Evolutionary conservation across 768 basidiomycete species (phyloP).

Genomic region (Coprinopsis strossmayeri): DNA sequence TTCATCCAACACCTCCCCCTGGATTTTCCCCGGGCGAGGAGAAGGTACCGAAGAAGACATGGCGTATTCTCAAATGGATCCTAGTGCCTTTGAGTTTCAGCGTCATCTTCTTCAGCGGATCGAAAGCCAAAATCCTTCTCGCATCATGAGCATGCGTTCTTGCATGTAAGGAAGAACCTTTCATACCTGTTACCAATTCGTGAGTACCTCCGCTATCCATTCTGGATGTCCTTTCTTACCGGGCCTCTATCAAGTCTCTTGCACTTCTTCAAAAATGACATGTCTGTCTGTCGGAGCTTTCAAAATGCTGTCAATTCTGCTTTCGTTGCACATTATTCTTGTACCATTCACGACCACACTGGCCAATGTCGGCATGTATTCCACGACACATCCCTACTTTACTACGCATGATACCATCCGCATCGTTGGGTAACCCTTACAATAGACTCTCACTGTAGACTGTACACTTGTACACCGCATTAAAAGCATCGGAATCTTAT

Average conservation of each 20-base stretch:
- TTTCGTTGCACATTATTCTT: not conserved
- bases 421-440: not conserved
- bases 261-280: not conserved
- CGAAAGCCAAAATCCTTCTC: slow-evolving; percentile 29
- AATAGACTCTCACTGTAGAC: not conserved
- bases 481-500: not conserved
- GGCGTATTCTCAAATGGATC: slow-evolving; percentile 27
- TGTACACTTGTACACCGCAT: not conserved
- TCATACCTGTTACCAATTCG: not conserved
- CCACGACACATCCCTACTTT: too few relatives aligned
- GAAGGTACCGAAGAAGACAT: slow-evolving; percentile 24
- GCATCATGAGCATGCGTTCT: slow-evolving; percentile 20
- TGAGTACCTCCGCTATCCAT: not conserved
- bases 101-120: slow-evolving; percentile 35
- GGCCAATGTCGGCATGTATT: too few relatives aligned
- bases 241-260: not conserved
- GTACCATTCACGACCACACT: not conserved
- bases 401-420: too few relatives aligned
- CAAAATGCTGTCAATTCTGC: not conserved
- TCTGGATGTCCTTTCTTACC: not conserved
- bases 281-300: not conserved
- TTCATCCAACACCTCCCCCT: slow-evolving; percentile 30
- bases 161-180: slow-evolving; percentile 10
- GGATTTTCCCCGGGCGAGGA: slow-evolving; percentile 28
- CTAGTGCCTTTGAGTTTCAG: slow-evolving; percentile 30